Percentiles rank a stretch among this genome's conserved stretches.
Conservation (phyloP, 2,329 filamentous ascomycete species). For the Penicillium italicum region DNA sequence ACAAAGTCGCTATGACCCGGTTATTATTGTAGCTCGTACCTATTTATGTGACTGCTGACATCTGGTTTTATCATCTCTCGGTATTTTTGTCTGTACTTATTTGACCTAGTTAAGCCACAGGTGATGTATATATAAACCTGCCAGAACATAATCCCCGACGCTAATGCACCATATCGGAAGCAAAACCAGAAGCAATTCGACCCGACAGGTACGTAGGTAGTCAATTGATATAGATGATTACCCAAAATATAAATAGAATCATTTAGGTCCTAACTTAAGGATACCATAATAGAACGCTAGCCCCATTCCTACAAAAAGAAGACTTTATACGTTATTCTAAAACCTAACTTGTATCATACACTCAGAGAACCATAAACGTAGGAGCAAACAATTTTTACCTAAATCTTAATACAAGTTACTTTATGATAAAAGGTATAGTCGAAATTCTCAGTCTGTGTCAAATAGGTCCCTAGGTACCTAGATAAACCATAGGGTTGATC, state of each 20-base stretch:
- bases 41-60: not conserved
- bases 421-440: no score
- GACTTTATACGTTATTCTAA: no score
- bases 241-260: not conserved
- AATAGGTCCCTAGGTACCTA: no score
- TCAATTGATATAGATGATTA: not conserved
- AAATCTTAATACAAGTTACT: no score
- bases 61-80: not conserved
- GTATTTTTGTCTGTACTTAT: not conserved
- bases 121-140: constrained; percentile 3
- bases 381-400: no score
- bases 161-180: not conserved
- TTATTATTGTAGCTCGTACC: not conserved
- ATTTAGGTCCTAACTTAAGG: no score
- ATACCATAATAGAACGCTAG: no score
- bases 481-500: no score
- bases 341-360: no score
- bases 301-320: no score
- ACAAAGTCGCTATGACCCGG: not conserved
- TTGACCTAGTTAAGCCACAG: not conserved
- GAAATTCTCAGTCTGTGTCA: no score
- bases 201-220: not conserved
- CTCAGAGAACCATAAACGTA: no score
- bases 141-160: not conserved
- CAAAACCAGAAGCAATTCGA: not conserved